Evolutionary conservation across 2,329 filamentous ascomycete genomes (phyloP).

Genomic region (Blastomyces percursus): DNA sequence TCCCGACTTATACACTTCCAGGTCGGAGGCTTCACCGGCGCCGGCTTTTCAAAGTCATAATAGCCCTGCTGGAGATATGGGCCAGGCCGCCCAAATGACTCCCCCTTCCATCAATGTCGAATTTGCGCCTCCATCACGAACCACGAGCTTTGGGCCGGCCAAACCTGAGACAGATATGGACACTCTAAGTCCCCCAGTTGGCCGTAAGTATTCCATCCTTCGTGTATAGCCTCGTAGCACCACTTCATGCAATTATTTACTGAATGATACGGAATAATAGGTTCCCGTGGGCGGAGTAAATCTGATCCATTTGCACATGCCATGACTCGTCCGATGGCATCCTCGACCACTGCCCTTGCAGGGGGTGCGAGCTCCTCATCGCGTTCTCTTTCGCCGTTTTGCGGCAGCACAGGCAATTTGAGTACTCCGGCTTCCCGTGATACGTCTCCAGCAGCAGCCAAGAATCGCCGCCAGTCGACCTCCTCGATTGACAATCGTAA

Average conservation of each 20-base stretch:
- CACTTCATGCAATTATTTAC: conserved; percentile 10
- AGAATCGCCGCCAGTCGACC: conserved; percentile 35
- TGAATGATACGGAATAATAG: conserved; percentile 25
- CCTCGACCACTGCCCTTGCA: conserved; percentile 22
- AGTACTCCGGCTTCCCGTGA: conserved; percentile 37
- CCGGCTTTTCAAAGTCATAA: conserved; percentile 38
- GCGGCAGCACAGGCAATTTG: conserved; percentile 21
- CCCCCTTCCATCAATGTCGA: conserved; percentile 95
- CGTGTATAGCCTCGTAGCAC: background rate
- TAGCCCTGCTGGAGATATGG: conserved; percentile 47
- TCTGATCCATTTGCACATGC: conserved; percentile 49
- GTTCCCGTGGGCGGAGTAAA: conserved; percentile 48
- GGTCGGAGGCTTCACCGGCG: conserved; percentile 38
- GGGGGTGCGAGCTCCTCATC: conserved; percentile 22
- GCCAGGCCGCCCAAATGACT: conserved; percentile 63
- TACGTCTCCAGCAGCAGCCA: conserved; percentile 31
- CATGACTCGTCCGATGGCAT: conserved; percentile 30
- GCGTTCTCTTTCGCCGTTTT: conserved; percentile 37
- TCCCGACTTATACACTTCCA: conserved; percentile 42
- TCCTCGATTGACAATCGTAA: conserved; percentile 48
- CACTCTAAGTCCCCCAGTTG: conserved; percentile 67
- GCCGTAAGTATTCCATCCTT: conserved; percentile 31
- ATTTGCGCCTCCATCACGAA: conserved; percentile 64
- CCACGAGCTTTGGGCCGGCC: conserved; percentile 54
- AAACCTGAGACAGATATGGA: conserved; percentile 59